Percentiles rank a stretch among this genome's conserved stretches.
Evolutionary conservation across 441 rosid species (phyloP).

Genomic region (Theobroma grandiflorum): DNA sequence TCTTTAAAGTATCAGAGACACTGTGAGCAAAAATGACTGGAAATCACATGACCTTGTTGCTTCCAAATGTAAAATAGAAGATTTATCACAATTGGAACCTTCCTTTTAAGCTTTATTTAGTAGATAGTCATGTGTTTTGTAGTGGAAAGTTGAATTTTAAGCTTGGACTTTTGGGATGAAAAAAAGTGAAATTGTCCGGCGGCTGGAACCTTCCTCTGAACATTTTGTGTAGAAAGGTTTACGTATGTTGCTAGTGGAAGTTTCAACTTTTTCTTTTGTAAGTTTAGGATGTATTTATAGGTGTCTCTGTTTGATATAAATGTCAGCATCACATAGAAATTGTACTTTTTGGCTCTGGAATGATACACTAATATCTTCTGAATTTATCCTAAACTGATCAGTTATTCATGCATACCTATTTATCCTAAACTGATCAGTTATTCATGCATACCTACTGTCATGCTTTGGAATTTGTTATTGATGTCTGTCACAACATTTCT

Average conservation of each 20-base stretch:
- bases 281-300: background rate
- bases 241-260: background rate
- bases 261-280: constrained; percentile 19
- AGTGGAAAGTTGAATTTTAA: constrained; percentile 3
- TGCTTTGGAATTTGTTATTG: constrained; percentile 6
- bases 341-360: background rate
- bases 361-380: background rate
- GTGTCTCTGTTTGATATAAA: background rate
- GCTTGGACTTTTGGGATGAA: background rate
- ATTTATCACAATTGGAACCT: background rate
- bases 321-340: background rate
- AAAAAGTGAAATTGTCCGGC: background rate
- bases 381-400: background rate
- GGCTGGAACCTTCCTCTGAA: constrained; percentile 17
- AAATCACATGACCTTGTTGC: constrained; percentile 4
- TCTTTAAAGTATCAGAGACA: background rate
- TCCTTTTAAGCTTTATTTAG: background rate
- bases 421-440: background rate
- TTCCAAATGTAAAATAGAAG: constrained; percentile 20
- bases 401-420: background rate
- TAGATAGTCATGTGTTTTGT: background rate
- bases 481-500: background rate
- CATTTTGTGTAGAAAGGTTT: background rate
- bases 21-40: constrained; percentile 6
- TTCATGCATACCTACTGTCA: background rate